Evolutionary conservation across 108 stramenopile genomes (phyloP).

Genomic region (Craspedostauros australis): DNA sequence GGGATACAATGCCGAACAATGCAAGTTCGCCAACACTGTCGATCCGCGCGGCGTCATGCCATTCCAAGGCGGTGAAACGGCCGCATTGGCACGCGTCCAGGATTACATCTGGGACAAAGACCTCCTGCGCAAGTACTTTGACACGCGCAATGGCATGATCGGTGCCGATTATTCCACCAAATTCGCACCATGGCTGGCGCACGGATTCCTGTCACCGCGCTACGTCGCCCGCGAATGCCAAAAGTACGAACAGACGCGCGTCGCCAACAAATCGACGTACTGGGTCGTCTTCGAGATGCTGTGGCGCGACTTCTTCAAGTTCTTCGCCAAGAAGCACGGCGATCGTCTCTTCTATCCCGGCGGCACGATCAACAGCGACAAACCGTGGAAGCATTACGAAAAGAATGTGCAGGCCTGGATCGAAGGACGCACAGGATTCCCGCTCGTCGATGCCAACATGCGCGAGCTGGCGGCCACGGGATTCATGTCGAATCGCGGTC

Average conservation of each 20-base stretch:
- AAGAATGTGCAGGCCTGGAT: constrained; percentile 63
- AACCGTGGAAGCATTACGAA: constrained; percentile 53
- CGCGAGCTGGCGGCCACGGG: constrained; percentile 92
- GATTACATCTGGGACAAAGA: constrained; percentile 92
- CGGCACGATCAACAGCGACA: constrained; percentile 52
- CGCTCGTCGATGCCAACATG: constrained; percentile 98
- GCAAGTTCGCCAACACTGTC: constrained; percentile 24
- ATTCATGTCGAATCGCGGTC: constrained; percentile 96
- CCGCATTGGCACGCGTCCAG: constrained; percentile 77
- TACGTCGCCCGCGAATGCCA: constrained; percentile 70
- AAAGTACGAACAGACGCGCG: constrained; percentile 79
- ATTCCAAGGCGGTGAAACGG: constrained; percentile 90
- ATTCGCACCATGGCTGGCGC: constrained; percentile 94
- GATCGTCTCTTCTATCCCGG: constrained; percentile 70
- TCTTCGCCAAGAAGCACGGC: constrained; percentile 86
- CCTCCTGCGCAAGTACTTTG: constrained; percentile 81
- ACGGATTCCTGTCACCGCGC: constrained; percentile 88
- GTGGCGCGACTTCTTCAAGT: constrained; percentile 96
- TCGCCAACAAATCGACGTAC: constrained; percentile 93
- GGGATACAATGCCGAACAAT: constrained; percentile 62
- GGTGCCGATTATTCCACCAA: constrained; percentile 92
- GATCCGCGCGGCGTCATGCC: constrained; percentile 72
- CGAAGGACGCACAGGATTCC: constrained; percentile 86
- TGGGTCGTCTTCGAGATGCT: constrained; percentile 96
- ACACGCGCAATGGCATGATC: constrained; percentile 96